These are phyloP conservation scores for Thielaviopsis euricoi DNA, from an alignment of 2,329 filamentous ascomycete genomes.

Conservation along the genomic window DNA sequence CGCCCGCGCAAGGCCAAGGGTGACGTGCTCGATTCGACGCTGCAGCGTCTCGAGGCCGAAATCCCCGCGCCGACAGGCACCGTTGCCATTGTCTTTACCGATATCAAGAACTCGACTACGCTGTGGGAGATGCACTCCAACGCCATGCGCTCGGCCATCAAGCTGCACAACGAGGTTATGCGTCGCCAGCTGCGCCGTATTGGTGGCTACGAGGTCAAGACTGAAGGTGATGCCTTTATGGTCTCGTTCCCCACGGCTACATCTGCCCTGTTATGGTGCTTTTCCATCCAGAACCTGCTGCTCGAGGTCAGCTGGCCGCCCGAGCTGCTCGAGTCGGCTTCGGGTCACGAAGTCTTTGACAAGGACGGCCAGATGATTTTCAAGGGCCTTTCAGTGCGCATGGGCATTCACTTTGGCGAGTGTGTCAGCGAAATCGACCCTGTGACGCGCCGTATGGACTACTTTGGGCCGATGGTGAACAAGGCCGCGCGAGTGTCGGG, in stretches of 20 bases:
- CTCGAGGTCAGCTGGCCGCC: slow-evolving; percentile 85
- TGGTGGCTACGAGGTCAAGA: slow-evolving; percentile 97
- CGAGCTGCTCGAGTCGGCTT: slow-evolving; percentile 74
- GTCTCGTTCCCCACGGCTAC: slow-evolving; percentile 95
- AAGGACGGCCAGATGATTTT: slow-evolving; percentile 82
- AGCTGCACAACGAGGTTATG: slow-evolving; percentile 95
- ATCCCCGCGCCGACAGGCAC: slow-evolving; percentile 84
- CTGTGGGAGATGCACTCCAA: slow-evolving; percentile 91
- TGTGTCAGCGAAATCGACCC: slow-evolving; percentile 93
- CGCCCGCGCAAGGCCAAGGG: slow-evolving; percentile 47
- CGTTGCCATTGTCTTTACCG: slow-evolving; percentile 88
- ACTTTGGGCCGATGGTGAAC: slow-evolving; percentile 99
- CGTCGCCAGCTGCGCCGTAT: slow-evolving; percentile 82
- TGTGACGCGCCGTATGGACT: slow-evolving; percentile 95
- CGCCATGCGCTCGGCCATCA: slow-evolving; percentile 93
- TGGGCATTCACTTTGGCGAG: slow-evolving; percentile 93
- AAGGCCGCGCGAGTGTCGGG: slow-evolving; percentile 86
- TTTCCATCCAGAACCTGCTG: slow-evolving; percentile 77
- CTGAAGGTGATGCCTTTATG: slow-evolving; percentile 99
- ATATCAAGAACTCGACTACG: slow-evolving; percentile 96
- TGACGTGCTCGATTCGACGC: slow-evolving; percentile 64
- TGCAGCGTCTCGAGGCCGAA: slow-evolving; percentile 75
- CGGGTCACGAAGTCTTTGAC: slow-evolving; percentile 69
- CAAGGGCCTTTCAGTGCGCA: slow-evolving; percentile 82
- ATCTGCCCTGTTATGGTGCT: slow-evolving; percentile 87